These are phyloP conservation scores for Clavulina sp. DNA, from an alignment of 768 basidiomycete genomes.

Conservation along the genomic window DNA sequence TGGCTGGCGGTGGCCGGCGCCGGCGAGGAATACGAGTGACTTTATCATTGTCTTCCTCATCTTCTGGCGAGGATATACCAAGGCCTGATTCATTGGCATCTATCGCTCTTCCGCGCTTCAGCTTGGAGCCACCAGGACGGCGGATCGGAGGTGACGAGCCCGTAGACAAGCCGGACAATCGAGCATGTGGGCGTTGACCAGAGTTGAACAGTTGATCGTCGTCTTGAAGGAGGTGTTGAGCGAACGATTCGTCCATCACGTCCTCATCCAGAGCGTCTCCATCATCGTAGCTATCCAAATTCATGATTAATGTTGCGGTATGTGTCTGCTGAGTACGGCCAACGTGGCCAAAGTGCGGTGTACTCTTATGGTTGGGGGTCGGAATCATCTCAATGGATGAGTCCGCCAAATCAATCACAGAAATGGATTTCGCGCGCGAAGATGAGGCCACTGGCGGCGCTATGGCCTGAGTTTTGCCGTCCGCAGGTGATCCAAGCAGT, in stretches of 20 bases:
- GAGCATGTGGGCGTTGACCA: too few relatives aligned
- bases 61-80: too few relatives aligned
- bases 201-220: too few relatives aligned
- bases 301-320: neutral
- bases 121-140: too few relatives aligned
- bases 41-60: too few relatives aligned
- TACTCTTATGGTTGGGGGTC: neutral
- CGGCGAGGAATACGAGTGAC: conserved; percentile 4
- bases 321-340: neutral
- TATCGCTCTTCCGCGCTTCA: too few relatives aligned
- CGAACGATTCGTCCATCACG: neutral
- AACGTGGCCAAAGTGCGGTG: neutral
- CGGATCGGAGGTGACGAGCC: too few relatives aligned
- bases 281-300: neutral
- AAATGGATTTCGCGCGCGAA: neutral
- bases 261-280: neutral
- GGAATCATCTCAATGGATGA: neutral
- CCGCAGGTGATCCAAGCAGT: neutral
- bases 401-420: neutral
- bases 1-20: neutral
- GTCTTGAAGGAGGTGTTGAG: too few relatives aligned
- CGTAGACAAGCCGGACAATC: too few relatives aligned
- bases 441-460: neutral
- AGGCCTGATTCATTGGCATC: too few relatives aligned
- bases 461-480: neutral